Evolutionary conservation across 176 grass and related monocot genomes (phyloP).

Genomic region (Triticum urartu): DNA sequence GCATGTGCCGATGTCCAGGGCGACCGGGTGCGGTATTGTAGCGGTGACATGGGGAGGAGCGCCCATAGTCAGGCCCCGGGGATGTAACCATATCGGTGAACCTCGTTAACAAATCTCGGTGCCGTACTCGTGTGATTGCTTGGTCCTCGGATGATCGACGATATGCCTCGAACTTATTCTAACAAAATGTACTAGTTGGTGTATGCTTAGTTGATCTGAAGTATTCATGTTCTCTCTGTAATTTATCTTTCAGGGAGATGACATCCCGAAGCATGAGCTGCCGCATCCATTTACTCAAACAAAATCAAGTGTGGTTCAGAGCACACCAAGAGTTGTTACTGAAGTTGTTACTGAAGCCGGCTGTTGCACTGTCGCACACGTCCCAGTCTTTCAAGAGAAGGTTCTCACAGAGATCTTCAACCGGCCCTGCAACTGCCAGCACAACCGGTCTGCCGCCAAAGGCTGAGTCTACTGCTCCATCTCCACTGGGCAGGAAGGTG

Average conservation of each 20-base stretch:
- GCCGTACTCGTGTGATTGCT: too few species aligned
- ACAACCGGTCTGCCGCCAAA: not conserved
- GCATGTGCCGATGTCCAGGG: too few species aligned
- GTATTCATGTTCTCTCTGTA: too few species aligned
- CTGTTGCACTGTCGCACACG: constrained; percentile 54
- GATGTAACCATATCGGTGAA: too few species aligned
- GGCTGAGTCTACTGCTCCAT: not conserved
- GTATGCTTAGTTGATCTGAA: too few species aligned
- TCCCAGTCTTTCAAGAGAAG: constrained; percentile 60
- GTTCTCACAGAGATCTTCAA: constrained; percentile 46
- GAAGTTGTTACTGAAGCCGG: constrained; percentile 23
- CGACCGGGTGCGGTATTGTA: too few species aligned
- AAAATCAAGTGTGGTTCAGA: constrained; percentile 9
- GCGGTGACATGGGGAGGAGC: too few species aligned
- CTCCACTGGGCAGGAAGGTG: constrained; percentile 19
- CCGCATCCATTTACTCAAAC: constrained; percentile 65
- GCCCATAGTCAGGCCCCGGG: too few species aligned
- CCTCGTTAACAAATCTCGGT: too few species aligned
- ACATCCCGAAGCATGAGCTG: constrained; percentile 69
- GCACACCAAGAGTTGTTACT: constrained; percentile 4
- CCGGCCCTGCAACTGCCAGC: not conserved
- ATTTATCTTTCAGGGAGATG: constrained; percentile 23
- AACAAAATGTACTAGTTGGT: too few species aligned
- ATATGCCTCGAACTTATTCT: too few species aligned
- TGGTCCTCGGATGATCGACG: too few species aligned